Base-by-base conservation (phyloP, 2,329 filamentous ascomycete species). In the Sporothrix humicola region DNA sequence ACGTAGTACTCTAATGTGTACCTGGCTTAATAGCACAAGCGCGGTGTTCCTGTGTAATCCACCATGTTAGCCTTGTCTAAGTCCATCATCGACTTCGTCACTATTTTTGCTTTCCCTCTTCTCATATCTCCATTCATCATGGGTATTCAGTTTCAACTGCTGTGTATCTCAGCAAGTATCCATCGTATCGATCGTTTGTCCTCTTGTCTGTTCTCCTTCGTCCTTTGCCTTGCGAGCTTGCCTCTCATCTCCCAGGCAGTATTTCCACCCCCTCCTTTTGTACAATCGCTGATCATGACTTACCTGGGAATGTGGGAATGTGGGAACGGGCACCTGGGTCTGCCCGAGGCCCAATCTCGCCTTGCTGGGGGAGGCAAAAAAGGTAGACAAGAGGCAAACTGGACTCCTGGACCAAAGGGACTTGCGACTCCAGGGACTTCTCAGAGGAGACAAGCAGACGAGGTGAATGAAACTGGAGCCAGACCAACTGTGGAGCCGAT, bases 251-350 rank as follows among this genome's bases (percentile, higher is more conserved):
- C 31, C 31, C 20, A 26, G 3, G 9, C 15, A 9, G 13, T 17
- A 7, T 37, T 56, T 15, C 26, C 31, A 17, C 50, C 66, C 13
- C 50, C 50, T 13, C 20, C 46, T 69, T 58, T 26, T 58, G 6
- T 54, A 10, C 10, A 54, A 8, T 46, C 13, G 68, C 52, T 20
- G 68, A 70, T 70, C 68, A 46, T 58, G 31, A 56, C 66, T 56
- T 44, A 56, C 37, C 52, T 70, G n/a, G 68, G 68, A 58, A 70
- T 44, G 48, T 44, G 66, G 66, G 42, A 58, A 70, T 58, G 52
- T 70, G 68, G 68, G 23, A 58, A 46, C 12, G 10, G 48, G 48
- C 17, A 58, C n/a, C 50, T 56, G 50, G 20, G 50, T 20, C 65
- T 20, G 9, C 50, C 26, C 17, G 10, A 56, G 7, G 9, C 48